Evolutionary conservation across 768 basidiomycete genomes (phyloP), one percentile per base, ranked within the genome.

Genomic region (Baorangia bicolor): DNA sequence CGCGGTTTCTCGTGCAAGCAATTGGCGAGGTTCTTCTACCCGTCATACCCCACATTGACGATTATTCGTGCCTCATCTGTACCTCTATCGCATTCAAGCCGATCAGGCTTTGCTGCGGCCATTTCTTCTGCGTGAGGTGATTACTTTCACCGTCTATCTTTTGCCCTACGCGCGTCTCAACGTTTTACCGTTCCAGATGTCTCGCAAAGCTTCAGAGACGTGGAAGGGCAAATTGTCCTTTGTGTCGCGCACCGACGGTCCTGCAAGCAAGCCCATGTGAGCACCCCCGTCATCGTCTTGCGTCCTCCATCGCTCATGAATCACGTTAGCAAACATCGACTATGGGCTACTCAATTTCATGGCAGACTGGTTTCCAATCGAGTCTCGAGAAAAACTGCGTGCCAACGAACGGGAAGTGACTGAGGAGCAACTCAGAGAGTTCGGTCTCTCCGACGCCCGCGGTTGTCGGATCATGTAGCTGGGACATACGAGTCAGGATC

Each of bases 41-140:
- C 0, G 73, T 94, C 49, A 81, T 93, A 20, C 91, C 91, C 3
- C 82, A 83, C 52, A 72, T 92, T 13, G 89, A 92, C 55, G 90
- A 96, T 71, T 97, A 94, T 67, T 74, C 83, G 1, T 98, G 94
- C 63, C 75, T 88, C 37, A 95, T 97, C 55, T 97, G 95, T 72
- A 90, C 87, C 2, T 83, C 81, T 56, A 85, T 98, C 60, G 95
- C 94, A 6, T 98, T 94, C 79, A 94, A 93, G 69, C 95, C 95
- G 0, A 88, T 96, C 48, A 77, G 94, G 11, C 78, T 98, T 3
- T 69, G 72, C 18, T 98, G 94, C 57, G 80, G 87, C 0, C 94
- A 96, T 70, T 75, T 89, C 18, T 90, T 89, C 63, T 90, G 88
- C 55, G 85, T 89, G 4, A 73, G 88, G 70, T 87, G n/a, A 47